Base-by-base conservation (phyloP, 257 asterid genomes). In the Forsythia viridissima region DNA sequence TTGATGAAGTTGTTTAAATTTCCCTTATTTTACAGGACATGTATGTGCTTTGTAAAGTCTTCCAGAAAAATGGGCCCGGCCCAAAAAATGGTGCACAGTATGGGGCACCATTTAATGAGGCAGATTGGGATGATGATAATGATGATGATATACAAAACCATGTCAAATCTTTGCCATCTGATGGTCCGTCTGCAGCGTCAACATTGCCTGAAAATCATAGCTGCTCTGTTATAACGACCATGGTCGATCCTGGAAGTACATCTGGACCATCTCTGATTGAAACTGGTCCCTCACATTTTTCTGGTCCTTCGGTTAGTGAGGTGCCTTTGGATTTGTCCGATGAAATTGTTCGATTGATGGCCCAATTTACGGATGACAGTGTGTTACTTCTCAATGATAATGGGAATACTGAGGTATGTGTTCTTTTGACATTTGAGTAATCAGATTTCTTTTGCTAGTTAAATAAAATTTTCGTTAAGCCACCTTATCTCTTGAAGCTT, bases 41-140 rank as follows among this genome's bases (percentile, higher is more conserved):
- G 0, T 84, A 77, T 66, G 91, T 85, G 71, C 72, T 87, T 24
- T 85, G 85, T 76, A 87, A 81, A 66, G 84, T 87, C 72, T 87
- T 87, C 80, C 75, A 85, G 63, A 87, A 87, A 81, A 80, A 48
- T 43, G 91, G 91, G 37, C 85, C 70, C 0, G 89, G 89, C 63
- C 89, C 91, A 13, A 85, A 78, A 78, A 87, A 81, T 84, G 89
- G 91, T 68, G 86, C 91, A 8, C 85, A 80, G 59, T 85, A 83
- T 74, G 91, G 89, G 13, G 88, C 88, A 37, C 89, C 85, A n/a
- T 87, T 87, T 80, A 63, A 69, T 6, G 91, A 85, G 82, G 88
- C 82, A 70, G 89, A 87, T 2, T 87, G 91, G 91, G 83, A 81
- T 46, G 80, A 79, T 36, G 86, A 79, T 44, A 71, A 61, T 18